Evolutionary conservation across 2,329 filamentous ascomycete species (phyloP), one percentile per base, ranked within the genome.

Genomic region (Exserohilum turcica): DNA sequence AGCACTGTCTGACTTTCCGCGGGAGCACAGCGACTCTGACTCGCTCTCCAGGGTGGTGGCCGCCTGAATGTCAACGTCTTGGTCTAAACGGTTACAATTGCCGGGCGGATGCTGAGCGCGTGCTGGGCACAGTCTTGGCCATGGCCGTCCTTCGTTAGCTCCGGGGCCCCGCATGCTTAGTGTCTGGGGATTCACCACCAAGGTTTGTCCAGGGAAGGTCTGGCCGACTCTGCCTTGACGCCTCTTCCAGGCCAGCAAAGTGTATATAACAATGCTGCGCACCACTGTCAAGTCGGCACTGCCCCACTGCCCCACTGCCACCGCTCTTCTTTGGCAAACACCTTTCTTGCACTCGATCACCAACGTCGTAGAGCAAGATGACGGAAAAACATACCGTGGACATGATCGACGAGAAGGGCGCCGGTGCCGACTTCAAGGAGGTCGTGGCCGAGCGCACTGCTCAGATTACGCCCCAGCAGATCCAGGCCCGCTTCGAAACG

Each of bases 401-500:
- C 9, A 13, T 36, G 16, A 24, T 46, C 29, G 48, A 53, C 43
- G 56, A 60, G 43, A 61, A 61, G 54, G 57, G 54, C 47, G 52
- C 43, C 3, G 53, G 51, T 19, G 44, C 55, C 45, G 61, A 63
- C 27, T 57, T 57, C 54, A 65, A 61, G 43, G 60, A 65, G 35
- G 44, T 57, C 6, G 21, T 47, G 5, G 19, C 50, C 15, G 57
- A 52, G 13, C 18, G n/a, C 44, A n/a, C 28, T 29, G 56, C 47
- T 39, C 57, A 56, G 13, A 61, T 66, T 46, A 65, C 66, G 7
- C 60, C 67, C 8, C 61, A 65, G 35, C 57, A 64, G 42, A 70
- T 71, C 13, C 65, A 70, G 45, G 53, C 62, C 29, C 61, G 64
- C 21, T 70, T 68, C 40, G 59, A 65, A 31, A 62, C 61, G 7